Base-by-base conservation (phyloP, 2,329 filamentous ascomycete species). In the Aureobasidium subglaciale region DNA sequence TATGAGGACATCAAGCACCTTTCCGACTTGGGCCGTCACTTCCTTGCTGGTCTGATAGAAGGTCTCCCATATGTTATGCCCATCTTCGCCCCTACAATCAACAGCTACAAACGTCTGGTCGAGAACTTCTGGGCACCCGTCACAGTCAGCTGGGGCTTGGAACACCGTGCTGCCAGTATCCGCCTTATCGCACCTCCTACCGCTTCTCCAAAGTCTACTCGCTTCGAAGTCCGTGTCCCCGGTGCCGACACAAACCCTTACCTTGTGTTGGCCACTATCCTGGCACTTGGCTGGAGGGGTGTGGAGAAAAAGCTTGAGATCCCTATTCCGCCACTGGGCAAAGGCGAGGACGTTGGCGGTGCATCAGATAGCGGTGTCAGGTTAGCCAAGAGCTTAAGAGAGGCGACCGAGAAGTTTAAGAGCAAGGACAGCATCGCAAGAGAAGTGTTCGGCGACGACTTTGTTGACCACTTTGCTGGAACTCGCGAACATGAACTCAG, bases 61-160 rank as follows among this genome's bases (percentile, higher is more conserved):
- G 93, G 92, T 13, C 79, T 99, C 4, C 90, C 93, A 2, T 90
- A 96, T 66, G 83, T 97, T 62, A 99, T 99, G 93, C 93, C 93
- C 1, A 78, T 97, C 57, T 78, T 99, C 11, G 93, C 92, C 1
- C 93, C 93, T 0, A 99, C 90, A 1, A 82, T 99, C 67, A 99
- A 99, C 78, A 95, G 89, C 59, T 99, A 99, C 78, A 99, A 99
- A 75, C 86, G 93, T 3, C 80, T 99, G 0, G 93, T 99, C 2
- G 93, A 99, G 76, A 97, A 97, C 74, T 97, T 96, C 73, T 99
- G 93, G 93, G 93, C 93, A 0, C 93, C 93, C 0, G 93, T 99
- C 5, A 96, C 92, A 0, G 93, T 97, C 0, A 96, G 90, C 0
- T 99, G 93, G 93, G 93, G 93, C 1, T 75, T 96, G 5, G 93